phyloP scores from a whole-genome alignment of 2,329 filamentous ascomycete genomes.

The Verticillium tricorpus region DNA sequence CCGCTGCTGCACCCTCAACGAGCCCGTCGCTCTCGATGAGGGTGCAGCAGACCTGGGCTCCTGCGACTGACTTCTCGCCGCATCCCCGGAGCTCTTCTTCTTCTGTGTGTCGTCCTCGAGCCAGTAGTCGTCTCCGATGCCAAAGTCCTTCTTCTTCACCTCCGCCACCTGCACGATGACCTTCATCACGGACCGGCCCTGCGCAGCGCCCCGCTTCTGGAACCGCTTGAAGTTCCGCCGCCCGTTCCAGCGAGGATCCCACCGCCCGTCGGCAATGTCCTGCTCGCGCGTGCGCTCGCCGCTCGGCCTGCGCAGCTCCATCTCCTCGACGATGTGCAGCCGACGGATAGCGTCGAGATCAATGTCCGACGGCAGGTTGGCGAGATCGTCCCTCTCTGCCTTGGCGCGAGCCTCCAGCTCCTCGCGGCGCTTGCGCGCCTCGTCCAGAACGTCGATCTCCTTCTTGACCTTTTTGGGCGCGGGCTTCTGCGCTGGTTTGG shows the following conservation, averaged over 20 bases:
- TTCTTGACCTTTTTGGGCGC: constrained; percentile 45
- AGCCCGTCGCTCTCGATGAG: constrained; percentile 5
- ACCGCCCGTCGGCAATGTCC: constrained; percentile 54
- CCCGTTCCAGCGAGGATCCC: constrained; percentile 90
- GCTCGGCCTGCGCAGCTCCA: constrained; percentile 52
- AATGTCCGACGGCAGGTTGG: constrained; percentile 54
- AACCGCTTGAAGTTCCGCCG: constrained; percentile 96
- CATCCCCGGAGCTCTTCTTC: constrained; percentile 21
- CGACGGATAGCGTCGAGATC: constrained; percentile 70
- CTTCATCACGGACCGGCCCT: constrained; percentile 35
- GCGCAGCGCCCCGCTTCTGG: constrained; percentile 48
- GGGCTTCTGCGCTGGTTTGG: constrained; percentile 22
- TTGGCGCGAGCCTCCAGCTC: constrained; percentile 62
- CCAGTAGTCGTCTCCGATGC: constrained; percentile 75
- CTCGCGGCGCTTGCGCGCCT: constrained; percentile 55
- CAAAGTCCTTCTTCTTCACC: constrained; percentile 65
- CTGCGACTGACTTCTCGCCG: neutral
- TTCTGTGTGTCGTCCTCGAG: constrained; percentile 46
- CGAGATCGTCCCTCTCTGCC: constrained; percentile 50
- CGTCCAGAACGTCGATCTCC: constrained; percentile 65
- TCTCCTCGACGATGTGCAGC: constrained; percentile 72
- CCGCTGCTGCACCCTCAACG: constrained; percentile 12
- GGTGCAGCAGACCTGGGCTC: constrained; percentile 12
- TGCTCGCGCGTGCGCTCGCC: constrained; percentile 37
- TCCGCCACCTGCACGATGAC: constrained; percentile 70